These are phyloP conservation scores for Leccinum glutinopallens DNA, from an alignment of 1,284 basidiomycete genomes.

Conservation along the genomic window DNA sequence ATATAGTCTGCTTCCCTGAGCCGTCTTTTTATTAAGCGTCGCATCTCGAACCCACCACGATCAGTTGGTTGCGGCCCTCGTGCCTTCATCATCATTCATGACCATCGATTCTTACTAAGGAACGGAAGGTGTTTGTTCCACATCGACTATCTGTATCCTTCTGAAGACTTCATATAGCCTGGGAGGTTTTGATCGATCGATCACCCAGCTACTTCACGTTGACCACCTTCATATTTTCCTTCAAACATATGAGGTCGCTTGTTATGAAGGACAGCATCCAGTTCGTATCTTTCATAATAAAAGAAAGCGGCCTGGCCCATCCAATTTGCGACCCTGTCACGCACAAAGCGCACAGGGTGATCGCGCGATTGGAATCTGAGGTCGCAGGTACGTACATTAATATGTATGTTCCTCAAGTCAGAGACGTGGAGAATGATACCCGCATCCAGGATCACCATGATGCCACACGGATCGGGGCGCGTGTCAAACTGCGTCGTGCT, in stretches of 20 bases:
- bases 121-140: background rate
- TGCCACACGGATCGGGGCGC: too few species aligned
- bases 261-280: background rate
- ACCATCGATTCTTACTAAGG: background rate
- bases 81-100: too few species aligned
- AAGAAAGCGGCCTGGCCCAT: background rate
- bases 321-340: background rate
- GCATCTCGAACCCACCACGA: too few species aligned
- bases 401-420: background rate
- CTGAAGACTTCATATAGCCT: background rate
- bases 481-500: too few species aligned
- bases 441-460: background rate
- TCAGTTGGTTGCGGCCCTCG: too few species aligned
- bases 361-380: too few species aligned
- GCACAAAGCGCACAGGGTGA: too few species aligned
- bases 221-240: background rate
- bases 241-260: background rate
- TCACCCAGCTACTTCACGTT: background rate
- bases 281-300: background rate
- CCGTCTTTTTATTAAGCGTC: too few species aligned
- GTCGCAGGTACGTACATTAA: too few species aligned
- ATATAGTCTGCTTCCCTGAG: too few species aligned
- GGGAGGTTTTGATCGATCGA: background rate
- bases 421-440: background rate
- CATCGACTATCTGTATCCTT: too few species aligned